Evolutionary conservation across 345 rosid genomes (phyloP), one percentile per base, ranked within the genome.

Genomic region (Punica granatum): DNA sequence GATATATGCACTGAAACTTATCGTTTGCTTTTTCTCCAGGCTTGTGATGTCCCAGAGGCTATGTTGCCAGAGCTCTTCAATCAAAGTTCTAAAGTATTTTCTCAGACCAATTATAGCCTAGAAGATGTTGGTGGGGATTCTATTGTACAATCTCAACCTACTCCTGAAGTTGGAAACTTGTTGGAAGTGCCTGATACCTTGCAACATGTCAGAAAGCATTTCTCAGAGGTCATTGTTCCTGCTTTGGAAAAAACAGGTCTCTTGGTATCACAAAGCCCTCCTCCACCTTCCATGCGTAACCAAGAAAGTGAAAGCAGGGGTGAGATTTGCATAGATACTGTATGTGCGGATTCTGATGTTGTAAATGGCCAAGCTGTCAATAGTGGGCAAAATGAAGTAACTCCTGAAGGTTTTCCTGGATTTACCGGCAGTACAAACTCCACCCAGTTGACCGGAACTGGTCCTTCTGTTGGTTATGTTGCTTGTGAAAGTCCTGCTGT

Each of bases 21-120:
- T 23, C 72, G 43, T 69, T 44, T 28, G 51, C 25, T 23, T 30
- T 34, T 42, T 63, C 53, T 32, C 56, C 34, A 83, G 87, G 79
- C 67, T 36, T 42, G 54, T 68, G 85, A 69, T 60, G 67, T 84
- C 70, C 82, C 88, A 35, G 75, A 65, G 79, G 80, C 79, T 35
- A 53, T 49, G 23, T 69, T 81, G 70, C 82, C 84, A 33, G 73
- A 72, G 64, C 75, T 76, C 21, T 77, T 77, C 41, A 12, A 65
- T 73, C 73, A 30, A 64, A 63, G 51, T 26, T 54, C 35, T 37
- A 37, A 11, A 4, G 41, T 37, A 11, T 37, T 37, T 37, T 37
- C 41, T 64, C 48, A 41, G 54, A 58, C 72, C 49, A 56, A 7
- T 0, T 8, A 42, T 44, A 26, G 19, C 11, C 23, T 31, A n/a